A percentile compares a stretch with the other conserved stretches of the same genome.
Conservation (phyloP, 306 rosid species). For the Inga leiocalycina region DNA sequence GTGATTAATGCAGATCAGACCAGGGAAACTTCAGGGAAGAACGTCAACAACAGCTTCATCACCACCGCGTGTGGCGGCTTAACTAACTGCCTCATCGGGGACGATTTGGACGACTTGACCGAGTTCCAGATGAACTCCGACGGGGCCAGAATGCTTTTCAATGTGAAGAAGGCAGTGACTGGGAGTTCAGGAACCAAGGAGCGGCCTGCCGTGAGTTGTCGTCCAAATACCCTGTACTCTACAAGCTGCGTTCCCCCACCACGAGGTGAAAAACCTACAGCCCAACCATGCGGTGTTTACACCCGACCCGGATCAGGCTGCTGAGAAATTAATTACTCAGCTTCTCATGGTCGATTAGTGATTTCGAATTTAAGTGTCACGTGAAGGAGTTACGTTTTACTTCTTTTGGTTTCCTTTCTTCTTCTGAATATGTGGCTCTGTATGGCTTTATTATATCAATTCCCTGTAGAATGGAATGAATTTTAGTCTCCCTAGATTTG, state of each 20-base stretch:
- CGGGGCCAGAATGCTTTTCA: conserved; percentile 35
- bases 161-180: background rate
- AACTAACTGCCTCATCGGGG: conserved; percentile 32
- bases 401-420: background rate
- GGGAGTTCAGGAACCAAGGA: conserved; percentile 1
- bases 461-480: background rate
- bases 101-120: conserved; percentile 27
- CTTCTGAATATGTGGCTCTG: background rate
- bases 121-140: conserved; percentile 35
- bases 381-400: background rate
- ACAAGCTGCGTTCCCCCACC: background rate
- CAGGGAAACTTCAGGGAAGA: background rate
- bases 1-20: conserved; percentile 9
- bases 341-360: background rate
- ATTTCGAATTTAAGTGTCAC: background rate
- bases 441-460: background rate
- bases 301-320: no score
- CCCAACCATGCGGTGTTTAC: background rate
- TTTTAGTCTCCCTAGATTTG: background rate
- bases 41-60: background rate
- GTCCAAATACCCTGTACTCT: background rate
- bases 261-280: no score
- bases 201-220: conserved; percentile 23
- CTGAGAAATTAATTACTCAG: no score
- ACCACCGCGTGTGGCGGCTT: conserved; percentile 2